These are phyloP conservation scores for Globisporangium iwayamae DNA, from an alignment of 352 stramenopile species.

Conservation along the genomic window DNA sequence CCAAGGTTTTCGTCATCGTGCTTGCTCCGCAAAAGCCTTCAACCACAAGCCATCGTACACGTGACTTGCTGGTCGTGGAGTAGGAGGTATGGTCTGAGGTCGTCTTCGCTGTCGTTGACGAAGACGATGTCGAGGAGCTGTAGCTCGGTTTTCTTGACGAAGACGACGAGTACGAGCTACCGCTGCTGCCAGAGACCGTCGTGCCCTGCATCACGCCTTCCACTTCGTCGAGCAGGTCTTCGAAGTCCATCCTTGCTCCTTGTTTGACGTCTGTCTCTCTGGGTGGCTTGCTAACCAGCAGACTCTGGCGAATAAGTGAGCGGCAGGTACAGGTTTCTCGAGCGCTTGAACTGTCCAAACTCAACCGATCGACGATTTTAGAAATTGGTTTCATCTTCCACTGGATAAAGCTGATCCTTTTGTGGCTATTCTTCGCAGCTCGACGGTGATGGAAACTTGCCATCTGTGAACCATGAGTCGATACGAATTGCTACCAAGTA, in stretches of 20 bases:
- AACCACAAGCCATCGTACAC: conserved; percentile 2
- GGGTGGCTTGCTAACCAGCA: background rate
- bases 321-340: no score
- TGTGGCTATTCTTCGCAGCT: no score
- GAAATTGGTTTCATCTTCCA: background rate
- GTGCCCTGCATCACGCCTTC: conserved; percentile 54
- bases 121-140: background rate
- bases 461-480: background rate
- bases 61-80: conserved; percentile 5
- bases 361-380: background rate
- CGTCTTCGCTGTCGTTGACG: background rate
- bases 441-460: background rate
- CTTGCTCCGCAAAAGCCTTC: background rate
- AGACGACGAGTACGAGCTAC: background rate
- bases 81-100: background rate
- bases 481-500: background rate
- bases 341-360: no score
- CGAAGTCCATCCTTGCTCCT: conserved; percentile 48
- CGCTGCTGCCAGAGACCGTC: background rate
- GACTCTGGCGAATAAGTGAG: background rate
- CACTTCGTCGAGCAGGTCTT: conserved; percentile 72
- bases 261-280: background rate
- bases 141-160: conserved; percentile 13
- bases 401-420: background rate
- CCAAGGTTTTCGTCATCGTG: background rate